phyloP scores from a whole-genome alignment of 2,329 filamentous ascomycete species.

The Xylaria multiplex region DNA sequence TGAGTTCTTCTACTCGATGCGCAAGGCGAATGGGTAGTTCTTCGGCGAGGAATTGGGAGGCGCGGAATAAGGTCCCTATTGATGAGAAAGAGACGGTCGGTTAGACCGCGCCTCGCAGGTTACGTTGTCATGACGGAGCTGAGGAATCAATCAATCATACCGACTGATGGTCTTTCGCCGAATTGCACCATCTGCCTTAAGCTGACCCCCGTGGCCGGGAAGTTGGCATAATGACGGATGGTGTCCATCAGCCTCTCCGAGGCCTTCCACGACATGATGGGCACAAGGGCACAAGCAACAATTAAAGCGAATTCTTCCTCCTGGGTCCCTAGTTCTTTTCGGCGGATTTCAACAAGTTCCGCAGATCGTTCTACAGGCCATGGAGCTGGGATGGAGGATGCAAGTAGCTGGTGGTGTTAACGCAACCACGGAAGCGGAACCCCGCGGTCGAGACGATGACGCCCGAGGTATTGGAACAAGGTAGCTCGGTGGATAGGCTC shows the following conservation, averaged over 20 bases:
- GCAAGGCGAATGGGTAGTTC: constrained; percentile 96
- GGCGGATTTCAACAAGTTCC: constrained; percentile 16
- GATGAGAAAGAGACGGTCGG: constrained; percentile 23
- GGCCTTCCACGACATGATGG: constrained; percentile 91
- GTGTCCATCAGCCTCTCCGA: constrained; percentile 92
- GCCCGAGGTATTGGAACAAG: constrained; percentile 23
- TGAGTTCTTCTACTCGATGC: constrained; percentile 94
- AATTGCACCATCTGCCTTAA: constrained; percentile 99
- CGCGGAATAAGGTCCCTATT: constrained; percentile 82
- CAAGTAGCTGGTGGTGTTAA: constrained; percentile 14
- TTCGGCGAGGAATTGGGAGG: constrained; percentile 97
- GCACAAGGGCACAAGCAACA: constrained; percentile 40
- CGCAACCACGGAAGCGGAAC: constrained; percentile 30
- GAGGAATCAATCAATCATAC: constrained; percentile 59
- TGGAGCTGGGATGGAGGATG: constrained; percentile 25
- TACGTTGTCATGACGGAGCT: constrained; percentile 14
- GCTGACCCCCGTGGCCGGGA: constrained; percentile 95
- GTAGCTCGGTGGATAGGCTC: constrained; percentile 17
- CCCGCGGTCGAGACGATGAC: constrained; percentile 42
- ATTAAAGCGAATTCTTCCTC: constrained; percentile 21
- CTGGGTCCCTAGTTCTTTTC: constrained; percentile 1
- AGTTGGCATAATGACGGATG: constrained; percentile 96
- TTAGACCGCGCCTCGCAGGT: constrained; percentile 32
- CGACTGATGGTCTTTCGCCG: constrained; percentile 89
- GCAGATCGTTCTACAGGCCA: constrained; percentile 36